A percentile compares a stretch with the other conserved stretches of the same genome.
phyloP scores from a whole-genome alignment of 176 grass and related monocot species.

The Avena insularis region DNA sequence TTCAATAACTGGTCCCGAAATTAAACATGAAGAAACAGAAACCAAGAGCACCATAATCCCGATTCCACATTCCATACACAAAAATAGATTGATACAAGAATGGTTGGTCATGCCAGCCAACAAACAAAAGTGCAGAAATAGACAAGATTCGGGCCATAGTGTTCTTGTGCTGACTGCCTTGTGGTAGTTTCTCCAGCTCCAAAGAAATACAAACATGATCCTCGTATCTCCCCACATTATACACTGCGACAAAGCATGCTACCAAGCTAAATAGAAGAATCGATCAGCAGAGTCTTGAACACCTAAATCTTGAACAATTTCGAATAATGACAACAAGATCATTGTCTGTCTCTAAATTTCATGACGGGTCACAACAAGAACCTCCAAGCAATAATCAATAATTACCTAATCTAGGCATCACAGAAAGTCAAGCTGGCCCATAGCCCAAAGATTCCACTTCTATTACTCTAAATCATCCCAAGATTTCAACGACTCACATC shows the following conservation, averaged over 20 bases:
- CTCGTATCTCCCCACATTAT: not conserved
- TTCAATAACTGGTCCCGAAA: not conserved
- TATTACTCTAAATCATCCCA: slow-evolving; percentile 5
- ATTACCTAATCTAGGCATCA: not conserved
- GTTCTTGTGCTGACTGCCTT: too few species aligned
- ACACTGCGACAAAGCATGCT: not conserved
- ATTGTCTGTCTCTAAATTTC: not conserved
- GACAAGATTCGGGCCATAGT: not conserved
- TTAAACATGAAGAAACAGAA: slow-evolving; percentile 15
- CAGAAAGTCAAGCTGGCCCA: too few species aligned
- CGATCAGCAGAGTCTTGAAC: not conserved
- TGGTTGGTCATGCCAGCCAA: not conserved
- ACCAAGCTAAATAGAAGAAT: not conserved
- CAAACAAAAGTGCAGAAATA: not conserved
- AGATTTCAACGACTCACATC: not conserved
- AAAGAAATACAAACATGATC: not conserved
- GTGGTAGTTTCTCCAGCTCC: too few species aligned
- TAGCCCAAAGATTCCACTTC: slow-evolving; percentile 1
- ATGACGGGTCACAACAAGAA: not conserved
- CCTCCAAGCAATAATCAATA: not conserved
- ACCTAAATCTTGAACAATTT: not conserved
- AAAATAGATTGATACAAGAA: slow-evolving; percentile 15
- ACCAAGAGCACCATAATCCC: not conserved
- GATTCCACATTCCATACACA: not conserved
- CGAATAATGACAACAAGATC: not conserved